phyloP scores from a whole-genome alignment of 2,329 filamentous ascomycete species.

The Atkinsonella texensis region DNA sequence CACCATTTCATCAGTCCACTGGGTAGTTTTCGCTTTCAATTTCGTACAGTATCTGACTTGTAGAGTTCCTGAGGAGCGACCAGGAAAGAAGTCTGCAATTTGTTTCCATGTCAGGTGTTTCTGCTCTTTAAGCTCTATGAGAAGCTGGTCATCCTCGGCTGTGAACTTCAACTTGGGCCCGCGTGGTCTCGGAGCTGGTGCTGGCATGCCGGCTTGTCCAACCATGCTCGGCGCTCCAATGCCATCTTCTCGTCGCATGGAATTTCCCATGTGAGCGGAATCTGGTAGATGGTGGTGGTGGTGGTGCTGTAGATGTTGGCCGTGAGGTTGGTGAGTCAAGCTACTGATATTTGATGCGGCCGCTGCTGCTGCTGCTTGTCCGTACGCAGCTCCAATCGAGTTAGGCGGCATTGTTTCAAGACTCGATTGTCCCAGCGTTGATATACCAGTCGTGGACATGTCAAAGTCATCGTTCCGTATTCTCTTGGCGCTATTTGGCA shows the following conservation, averaged over 20 bases:
- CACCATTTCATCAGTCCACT: constrained; percentile 92
- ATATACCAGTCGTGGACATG: constrained; percentile 36
- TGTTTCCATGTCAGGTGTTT: constrained; percentile 96
- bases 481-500: constrained; percentile 33
- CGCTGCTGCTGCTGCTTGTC: constrained; percentile 27
- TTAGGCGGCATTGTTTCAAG: constrained; percentile 43
- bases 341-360: constrained; percentile 7
- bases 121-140: constrained; percentile 87
- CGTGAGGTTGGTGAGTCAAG: constrained; percentile 3
- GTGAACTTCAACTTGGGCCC: constrained; percentile 93
- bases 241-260: constrained; percentile 48
- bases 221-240: constrained; percentile 71
- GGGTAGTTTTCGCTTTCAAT: constrained; percentile 82
- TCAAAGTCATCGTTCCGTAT: constrained; percentile 47
- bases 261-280: constrained; percentile 56
- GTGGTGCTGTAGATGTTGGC: constrained; percentile 51
- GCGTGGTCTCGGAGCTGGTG: constrained; percentile 65
- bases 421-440: constrained; percentile 41
- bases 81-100: constrained; percentile 92
- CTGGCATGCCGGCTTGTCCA: constrained; percentile 76
- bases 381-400: constrained; percentile 39
- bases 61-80: constrained; percentile 76
- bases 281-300: constrained; percentile 75
- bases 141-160: constrained; percentile 74
- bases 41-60: constrained; percentile 95